Evolutionary conservation across 805 yeast genomes (phyloP), one percentile per base, ranked within the genome.

Genomic region (Scheffersomyces coipomensis): DNA sequence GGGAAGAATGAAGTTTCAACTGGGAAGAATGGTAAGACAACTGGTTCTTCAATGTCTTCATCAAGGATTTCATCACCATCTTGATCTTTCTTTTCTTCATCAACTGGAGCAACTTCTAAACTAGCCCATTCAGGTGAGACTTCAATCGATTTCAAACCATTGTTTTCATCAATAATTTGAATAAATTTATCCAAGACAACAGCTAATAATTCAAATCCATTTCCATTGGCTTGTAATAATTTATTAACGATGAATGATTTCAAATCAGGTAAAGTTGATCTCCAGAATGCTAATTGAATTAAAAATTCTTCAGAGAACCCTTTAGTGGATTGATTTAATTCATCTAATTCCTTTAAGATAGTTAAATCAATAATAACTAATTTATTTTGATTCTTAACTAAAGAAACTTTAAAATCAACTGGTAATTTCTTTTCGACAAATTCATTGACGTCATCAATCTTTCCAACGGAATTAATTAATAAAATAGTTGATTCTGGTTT

Each of bases 261-360:
- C 33, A 80, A 70, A 29, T 73, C 74, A 12, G 88, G 86, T 46
- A 74, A 78, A 6, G 85, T 77, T 31, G 75, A 67, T 43, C 75
- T 75, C 95, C 96, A 88, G 71, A 88, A 84, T 0, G 83, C 87
- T 30, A 84, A 78, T 65, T 89, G 96, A 41, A 79, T 66, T 35
- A 88, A 88, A 59, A 89, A 83, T 27, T 81, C 75, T 23, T 73
- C 71, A 3, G 93, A 79, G 57, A 89, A 81, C 21, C 95, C 95
- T 49, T 79, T 75, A 29, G 93, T 82, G 39, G 81, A 81, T 36
- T 61, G 66, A 37, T 59, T 62, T 27, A 58, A 47, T 13, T 62
- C 58, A 45, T 79, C 84, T 49, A 80, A 73, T 39, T 79, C 87
- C 30, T 84, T 87, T 43, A 85, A 66, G 16, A 77, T 56, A 17